Conservation (phyloP, 2,329 filamentous ascomycete genomes). For the Talaromyces piceae region DNA sequence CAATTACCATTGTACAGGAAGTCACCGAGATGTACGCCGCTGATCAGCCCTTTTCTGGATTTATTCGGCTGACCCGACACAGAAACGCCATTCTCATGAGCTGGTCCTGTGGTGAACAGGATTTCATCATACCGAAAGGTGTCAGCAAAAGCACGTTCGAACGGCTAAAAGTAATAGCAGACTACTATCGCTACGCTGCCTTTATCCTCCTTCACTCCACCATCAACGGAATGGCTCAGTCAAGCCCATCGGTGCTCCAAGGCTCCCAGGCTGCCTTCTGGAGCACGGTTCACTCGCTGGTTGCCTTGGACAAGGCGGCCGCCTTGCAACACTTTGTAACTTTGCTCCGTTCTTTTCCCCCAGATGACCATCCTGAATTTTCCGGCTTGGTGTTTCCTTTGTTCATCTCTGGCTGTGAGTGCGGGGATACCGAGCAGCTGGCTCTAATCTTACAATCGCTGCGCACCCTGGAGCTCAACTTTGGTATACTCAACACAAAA, state of each 20-base stretch:
- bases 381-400: constrained; percentile 32
- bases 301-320: constrained; percentile 21
- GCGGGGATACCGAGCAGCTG: constrained; percentile 16
- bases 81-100: constrained; percentile 26
- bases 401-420: constrained; percentile 30
- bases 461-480: constrained; percentile 24
- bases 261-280: background rate
- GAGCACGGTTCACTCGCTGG: constrained; percentile 12
- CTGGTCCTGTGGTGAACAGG: constrained; percentile 23
- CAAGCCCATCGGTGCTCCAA: background rate
- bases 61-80: background rate
- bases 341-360: constrained; percentile 19
- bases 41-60: background rate
- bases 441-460: constrained; percentile 21
- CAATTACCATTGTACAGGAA: constrained; percentile 18
- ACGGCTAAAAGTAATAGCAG: constrained; percentile 29
- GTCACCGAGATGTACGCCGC: constrained; percentile 23
- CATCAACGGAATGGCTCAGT: constrained; percentile 21
- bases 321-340: constrained; percentile 22
- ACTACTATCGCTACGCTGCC: constrained; percentile 31
- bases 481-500: constrained; percentile 9
- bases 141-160: constrained; percentile 19
- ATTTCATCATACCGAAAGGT: constrained; percentile 25
- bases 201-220: constrained; percentile 31
- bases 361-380: constrained; percentile 29